Percentiles rank a stretch among this genome's conserved stretches.
phyloP scores from a whole-genome alignment of 441 rosid genomes.

The Populus trichocarpa region DNA sequence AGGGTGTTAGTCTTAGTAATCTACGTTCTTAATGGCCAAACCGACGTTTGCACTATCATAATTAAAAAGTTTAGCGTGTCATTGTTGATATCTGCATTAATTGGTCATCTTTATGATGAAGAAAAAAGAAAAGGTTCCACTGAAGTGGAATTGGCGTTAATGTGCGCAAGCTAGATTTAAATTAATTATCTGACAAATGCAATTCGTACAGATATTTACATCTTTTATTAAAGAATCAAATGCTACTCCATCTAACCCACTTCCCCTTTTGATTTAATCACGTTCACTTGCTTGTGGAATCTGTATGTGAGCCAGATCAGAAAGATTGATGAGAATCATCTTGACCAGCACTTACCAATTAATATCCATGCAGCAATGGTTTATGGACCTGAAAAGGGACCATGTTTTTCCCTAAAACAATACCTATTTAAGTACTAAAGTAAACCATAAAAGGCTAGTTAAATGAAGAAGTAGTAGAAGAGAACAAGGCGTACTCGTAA shows the following conservation, averaged over 20 bases:
- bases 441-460: not conserved
- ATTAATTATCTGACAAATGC: not conserved
- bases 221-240: not conserved
- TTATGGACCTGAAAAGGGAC: not conserved
- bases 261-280: not conserved
- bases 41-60: not conserved
- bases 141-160: not conserved
- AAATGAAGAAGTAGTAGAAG: not conserved
- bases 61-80: not conserved
- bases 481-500: not conserved
- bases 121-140: not conserved
- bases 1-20: not conserved
- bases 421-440: not conserved
- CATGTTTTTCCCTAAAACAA: not conserved
- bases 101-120: not conserved
- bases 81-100: not conserved
- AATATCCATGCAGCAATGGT: not conserved
- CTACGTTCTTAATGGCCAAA: not conserved
- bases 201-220: not conserved
- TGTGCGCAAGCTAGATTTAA: too few relatives aligned
- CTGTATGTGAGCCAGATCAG: conserved; percentile 3
- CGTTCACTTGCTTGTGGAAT: conserved; percentile 9
- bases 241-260: conserved; percentile 14
- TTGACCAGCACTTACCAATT: not conserved
- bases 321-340: not conserved